Evolutionary conservation across 495 filamentous ascomycete species (phyloP).

Genomic region (Lasiosphaeria ovina): DNA sequence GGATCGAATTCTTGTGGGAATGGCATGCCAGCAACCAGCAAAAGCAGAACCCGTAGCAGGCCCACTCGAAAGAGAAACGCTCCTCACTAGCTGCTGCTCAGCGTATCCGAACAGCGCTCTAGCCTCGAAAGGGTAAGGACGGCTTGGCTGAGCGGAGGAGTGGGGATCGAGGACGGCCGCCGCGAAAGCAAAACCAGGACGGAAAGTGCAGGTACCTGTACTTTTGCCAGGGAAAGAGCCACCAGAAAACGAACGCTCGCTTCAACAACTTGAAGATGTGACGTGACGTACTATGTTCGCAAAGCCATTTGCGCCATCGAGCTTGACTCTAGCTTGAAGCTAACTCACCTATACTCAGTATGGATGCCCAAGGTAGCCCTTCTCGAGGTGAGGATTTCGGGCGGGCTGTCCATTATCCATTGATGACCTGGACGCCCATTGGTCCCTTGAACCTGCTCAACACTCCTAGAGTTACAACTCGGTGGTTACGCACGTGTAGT

Average conservation of each 20-base stretch:
- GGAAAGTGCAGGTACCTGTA: constrained; percentile 10
- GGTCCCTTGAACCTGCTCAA: too few species aligned
- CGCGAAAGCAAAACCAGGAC: constrained; percentile 5
- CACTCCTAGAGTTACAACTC: too few species aligned
- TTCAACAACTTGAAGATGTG: too few species aligned
- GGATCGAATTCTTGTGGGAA: constrained; percentile 32
- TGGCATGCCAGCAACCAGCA: constrained; percentile 22
- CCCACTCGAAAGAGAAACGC: constrained; percentile 5
- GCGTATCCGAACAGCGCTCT: constrained; percentile 1
- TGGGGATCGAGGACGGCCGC: constrained; percentile 3
- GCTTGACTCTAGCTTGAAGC: too few species aligned
- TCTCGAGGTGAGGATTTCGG: too few species aligned
- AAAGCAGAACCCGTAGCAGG: constrained; percentile 20
- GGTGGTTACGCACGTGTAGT: too few species aligned
- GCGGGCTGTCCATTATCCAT: too few species aligned
- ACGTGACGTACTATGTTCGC: too few species aligned
- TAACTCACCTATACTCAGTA: too few species aligned
- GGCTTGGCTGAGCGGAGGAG: constrained; percentile 6
- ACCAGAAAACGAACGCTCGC: neutral
- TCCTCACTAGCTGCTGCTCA: neutral
- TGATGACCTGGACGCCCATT: too few species aligned
- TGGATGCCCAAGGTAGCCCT: too few species aligned
- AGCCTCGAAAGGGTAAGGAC: constrained; percentile 13
- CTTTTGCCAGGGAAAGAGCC: constrained; percentile 3
- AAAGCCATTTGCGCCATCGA: too few species aligned